A percentile compares a stretch with the other conserved stretches of the same genome.
Evolutionary conservation across 148 eudicot genomes (phyloP).

Genomic region (Beta vulgaris): DNA sequence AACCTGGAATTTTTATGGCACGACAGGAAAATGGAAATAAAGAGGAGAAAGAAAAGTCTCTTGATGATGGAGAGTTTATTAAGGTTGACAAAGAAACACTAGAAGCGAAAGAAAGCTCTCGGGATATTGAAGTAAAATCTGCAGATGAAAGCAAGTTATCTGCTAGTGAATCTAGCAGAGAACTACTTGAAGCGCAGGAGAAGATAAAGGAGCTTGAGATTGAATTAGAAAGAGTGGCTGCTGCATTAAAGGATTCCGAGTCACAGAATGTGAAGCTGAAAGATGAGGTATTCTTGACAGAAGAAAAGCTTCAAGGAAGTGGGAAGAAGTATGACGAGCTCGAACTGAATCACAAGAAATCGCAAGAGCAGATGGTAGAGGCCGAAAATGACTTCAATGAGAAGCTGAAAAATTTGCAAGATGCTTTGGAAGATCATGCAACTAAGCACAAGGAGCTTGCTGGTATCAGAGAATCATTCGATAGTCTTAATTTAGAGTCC

Average conservation of each 20-base stretch:
- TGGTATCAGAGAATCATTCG: conserved; percentile 66
- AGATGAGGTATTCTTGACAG: conserved; percentile 41
- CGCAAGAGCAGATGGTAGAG: conserved; percentile 50
- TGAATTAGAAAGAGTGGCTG: conserved; percentile 57
- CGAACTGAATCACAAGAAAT: conserved; percentile 54
- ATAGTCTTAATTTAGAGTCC: conserved; percentile 55
- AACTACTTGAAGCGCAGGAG: conserved; percentile 70
- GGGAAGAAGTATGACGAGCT: conserved; percentile 54
- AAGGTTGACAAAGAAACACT: conserved; percentile 81
- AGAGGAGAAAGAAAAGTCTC: conserved; percentile 57
- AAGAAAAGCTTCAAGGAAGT: conserved; percentile 51
- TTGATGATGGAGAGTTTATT: conserved; percentile 82
- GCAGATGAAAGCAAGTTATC: conserved; percentile 31
- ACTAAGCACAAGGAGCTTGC: conserved; percentile 60
- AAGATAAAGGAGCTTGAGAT: conserved; percentile 66
- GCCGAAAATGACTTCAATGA: conserved; percentile 50
- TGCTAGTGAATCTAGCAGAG: conserved; percentile 49
- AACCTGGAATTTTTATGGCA: neutral
- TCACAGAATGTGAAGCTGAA: conserved; percentile 57
- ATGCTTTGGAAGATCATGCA: conserved; percentile 62
- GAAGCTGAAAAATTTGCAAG: conserved; percentile 61
- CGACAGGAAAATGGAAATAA: conserved; percentile 44
- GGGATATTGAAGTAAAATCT: conserved; percentile 30
- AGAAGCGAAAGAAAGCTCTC: conserved; percentile 42
- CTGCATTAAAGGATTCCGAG: conserved; percentile 53